Percentiles rank a stretch among this genome's conserved stretches.
These are phyloP conservation scores for Circinella umbellata DNA, from an alignment of 371 early-diverging fungal species.

Conservation along the genomic window DNA sequence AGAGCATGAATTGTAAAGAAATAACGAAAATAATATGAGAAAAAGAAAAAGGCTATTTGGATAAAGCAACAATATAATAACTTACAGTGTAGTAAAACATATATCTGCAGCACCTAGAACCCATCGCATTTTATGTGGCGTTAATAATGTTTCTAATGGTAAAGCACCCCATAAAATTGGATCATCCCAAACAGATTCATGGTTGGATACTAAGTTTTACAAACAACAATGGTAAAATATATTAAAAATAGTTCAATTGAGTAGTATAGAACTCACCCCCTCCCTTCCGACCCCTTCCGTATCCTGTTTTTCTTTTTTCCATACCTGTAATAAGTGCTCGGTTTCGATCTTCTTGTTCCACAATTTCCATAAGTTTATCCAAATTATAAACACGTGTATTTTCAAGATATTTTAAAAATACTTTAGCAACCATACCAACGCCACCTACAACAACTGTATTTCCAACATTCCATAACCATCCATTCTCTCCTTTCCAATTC, in stretches of 20 bases:
- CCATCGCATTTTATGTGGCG: conserved; percentile 73
- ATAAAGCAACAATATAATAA: neutral
- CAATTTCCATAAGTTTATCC: conserved; percentile 58
- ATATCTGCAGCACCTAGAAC: conserved; percentile 87
- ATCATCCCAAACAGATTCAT: conserved; percentile 73
- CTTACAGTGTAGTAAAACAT: conserved; percentile 75
- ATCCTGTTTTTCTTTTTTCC: too few relatives aligned
- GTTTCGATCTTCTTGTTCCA: conserved; percentile 61
- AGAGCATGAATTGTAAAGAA: too few relatives aligned
- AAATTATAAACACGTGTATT: conserved; percentile 58
- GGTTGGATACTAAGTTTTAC: conserved; percentile 47
- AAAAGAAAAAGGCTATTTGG: neutral
- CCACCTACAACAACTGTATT: conserved; percentile 49
- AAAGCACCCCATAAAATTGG: conserved; percentile 83
- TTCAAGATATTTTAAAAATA: conserved; percentile 60
- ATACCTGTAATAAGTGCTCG: conserved; percentile 74
- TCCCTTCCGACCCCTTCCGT: too few relatives aligned
- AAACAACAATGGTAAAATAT: neutral
- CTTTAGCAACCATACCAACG: conserved; percentile 52
- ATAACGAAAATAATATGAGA: neutral
- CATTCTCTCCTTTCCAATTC: conserved; percentile 25
- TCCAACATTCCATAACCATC: conserved; percentile 53
- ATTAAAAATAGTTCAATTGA: too few relatives aligned
- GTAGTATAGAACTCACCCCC: neutral
- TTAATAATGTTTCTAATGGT: conserved; percentile 55